These are phyloP conservation scores for Rhizoctonia solani DNA, from an alignment of 1,284 basidiomycete species.

Conservation along the genomic window DNA sequence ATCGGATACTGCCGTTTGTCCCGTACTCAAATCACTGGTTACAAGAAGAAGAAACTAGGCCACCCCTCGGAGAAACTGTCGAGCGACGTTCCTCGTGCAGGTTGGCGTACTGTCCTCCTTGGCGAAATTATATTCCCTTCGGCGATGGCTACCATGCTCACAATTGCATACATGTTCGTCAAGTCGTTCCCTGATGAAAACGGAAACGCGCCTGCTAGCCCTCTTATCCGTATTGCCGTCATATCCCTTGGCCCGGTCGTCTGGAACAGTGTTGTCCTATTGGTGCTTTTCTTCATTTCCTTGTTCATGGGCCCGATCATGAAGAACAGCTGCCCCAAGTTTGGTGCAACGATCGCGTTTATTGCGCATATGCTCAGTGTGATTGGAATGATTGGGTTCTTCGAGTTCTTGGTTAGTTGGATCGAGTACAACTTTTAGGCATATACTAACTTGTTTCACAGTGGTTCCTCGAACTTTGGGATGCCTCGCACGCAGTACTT, in stretches of 20 bases:
- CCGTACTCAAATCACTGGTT: constrained; percentile 94
- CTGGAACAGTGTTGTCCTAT: constrained; percentile 88
- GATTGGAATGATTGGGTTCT: constrained; percentile 80
- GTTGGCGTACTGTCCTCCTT: constrained; percentile 85
- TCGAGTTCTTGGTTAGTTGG: constrained; percentile 84
- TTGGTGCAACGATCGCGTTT: constrained; percentile 88
- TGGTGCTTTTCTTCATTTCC: constrained; percentile 87
- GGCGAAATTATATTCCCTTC: constrained; percentile 87
- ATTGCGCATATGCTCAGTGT: constrained; percentile 82
- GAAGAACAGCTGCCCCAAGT: constrained; percentile 79
- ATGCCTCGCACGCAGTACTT: constrained; percentile 87
- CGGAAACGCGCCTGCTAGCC: constrained; percentile 68
- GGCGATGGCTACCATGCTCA: constrained; percentile 71
- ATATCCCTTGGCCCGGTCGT: constrained; percentile 94
- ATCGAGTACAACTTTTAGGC: not conserved
- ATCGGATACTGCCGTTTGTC: constrained; percentile 95
- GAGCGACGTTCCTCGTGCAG: constrained; percentile 81
- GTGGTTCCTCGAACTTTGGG: constrained; percentile 96
- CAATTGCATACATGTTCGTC: constrained; percentile 81
- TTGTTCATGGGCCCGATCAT: constrained; percentile 93
- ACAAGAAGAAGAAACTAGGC: constrained; percentile 95
- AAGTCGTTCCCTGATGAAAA: constrained; percentile 77
- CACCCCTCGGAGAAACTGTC: constrained; percentile 94
- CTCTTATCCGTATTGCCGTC: constrained; percentile 89
- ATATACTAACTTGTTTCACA: constrained; percentile 47